Evolutionary conservation across 768 basidiomycete genomes (phyloP), one percentile per base, ranked within the genome.

Genomic region (Suillus bovinus): DNA sequence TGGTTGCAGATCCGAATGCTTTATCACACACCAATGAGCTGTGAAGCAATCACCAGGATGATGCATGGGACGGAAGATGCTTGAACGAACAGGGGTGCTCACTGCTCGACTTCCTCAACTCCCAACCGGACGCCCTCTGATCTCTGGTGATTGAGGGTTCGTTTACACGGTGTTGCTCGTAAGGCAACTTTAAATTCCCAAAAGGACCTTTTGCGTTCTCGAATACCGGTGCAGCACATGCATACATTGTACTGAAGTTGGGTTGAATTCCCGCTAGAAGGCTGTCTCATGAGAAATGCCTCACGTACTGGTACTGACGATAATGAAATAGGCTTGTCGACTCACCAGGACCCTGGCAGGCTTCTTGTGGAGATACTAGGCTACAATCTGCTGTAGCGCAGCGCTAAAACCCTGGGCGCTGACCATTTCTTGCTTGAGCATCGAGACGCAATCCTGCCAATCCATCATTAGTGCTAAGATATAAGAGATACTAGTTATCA

Each of bases 401-500:
- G 9, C 31, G 31, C 9, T 27, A 3, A 17, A 1, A 17, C 14
- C 5, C 44, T 4, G 1, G 11, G 5, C n/a, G 3, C 24, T 7
- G 8, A 49, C 2, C 24, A 49, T 49, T 24, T 9, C 27, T 49
- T 27, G 3, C 4, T 50, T 27, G 4, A 50, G 8, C 9, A 29
- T 9, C 5, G 3, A 29, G 8, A 17, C 2, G 1, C 16, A 4
- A 50, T n/a, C n/a, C n/a, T n/a, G n/a, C n/a, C 24, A 2, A 1
- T 1, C 17, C 3, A 8, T 4, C 5, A 9, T 7, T 33, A 9
- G 5, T 33, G 9, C 9, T 33, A 9, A 33, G 33, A 33, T 4
- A 33, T 9, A 9, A 33, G 22, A 0, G 6, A 2, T n/a, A 9
- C 14, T n/a, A n/a, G n/a, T n/a, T n/a, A 2, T 2, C 16, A 4